A percentile compares a stretch with the other conserved stretches of the same genome.
These are phyloP conservation scores for Rubus parviflorus DNA, from an alignment of 306 rosid genomes.

Conservation along the genomic window DNA sequence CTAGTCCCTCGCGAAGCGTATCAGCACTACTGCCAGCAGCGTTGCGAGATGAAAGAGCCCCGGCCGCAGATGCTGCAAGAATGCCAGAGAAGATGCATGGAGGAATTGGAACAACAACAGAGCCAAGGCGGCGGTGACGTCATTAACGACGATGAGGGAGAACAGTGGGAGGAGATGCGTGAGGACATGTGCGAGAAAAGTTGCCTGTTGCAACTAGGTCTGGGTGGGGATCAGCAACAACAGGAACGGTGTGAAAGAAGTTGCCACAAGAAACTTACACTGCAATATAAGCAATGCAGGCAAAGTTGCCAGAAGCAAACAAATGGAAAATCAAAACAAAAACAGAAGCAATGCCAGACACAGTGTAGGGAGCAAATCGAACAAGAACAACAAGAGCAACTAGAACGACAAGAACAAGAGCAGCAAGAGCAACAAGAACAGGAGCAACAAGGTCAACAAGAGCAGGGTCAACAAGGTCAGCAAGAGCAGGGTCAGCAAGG, in stretches of 20 bases:
- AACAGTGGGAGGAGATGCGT: background rate
- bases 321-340: background rate
- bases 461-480: background rate
- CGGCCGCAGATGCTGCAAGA: background rate
- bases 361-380: background rate
- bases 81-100: background rate
- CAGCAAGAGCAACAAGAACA: background rate
- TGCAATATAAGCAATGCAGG: conserved; percentile 11
- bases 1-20: background rate
- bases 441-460: background rate
- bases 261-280: conserved; percentile 13
- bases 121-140: background rate
- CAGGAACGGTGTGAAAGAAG: conserved; percentile 5
- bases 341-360: background rate
- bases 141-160: background rate
- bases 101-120: background rate
- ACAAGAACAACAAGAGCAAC: background rate
- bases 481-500: background rate
- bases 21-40: background rate
- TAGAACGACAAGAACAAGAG: background rate
- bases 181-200: conserved; percentile 13
- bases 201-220: background rate
- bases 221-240: background rate
- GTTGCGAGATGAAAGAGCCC: background rate
- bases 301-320: background rate